Evolutionary conservation across 192 early-diverging fungal genomes (phyloP).

Genomic region (Coemansia sp.): DNA sequence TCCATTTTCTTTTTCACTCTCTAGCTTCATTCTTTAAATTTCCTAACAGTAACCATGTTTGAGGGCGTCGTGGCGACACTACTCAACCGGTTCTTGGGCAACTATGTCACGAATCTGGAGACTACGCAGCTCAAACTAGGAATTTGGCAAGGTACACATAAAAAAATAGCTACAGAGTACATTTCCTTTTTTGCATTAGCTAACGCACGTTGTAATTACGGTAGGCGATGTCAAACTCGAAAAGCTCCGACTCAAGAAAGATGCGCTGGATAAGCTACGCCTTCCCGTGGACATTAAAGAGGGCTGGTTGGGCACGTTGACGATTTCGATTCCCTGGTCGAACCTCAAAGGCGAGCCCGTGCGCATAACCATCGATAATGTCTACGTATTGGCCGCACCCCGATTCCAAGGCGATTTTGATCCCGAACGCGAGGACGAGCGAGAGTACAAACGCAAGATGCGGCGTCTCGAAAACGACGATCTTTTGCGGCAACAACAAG

Average conservation of each 20-base stretch:
- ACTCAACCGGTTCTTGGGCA: constrained; percentile 85
- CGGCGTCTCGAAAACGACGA: constrained; percentile 71
- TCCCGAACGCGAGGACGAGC: constrained; percentile 75
- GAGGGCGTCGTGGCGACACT: constrained; percentile 77
- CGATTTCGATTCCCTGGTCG: constrained; percentile 93
- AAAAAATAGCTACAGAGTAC: neutral
- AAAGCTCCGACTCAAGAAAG: constrained; percentile 83
- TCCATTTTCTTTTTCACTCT: neutral
- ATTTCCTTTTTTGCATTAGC: neutral
- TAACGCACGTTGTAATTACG: neutral
- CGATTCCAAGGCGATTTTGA: constrained; percentile 82
- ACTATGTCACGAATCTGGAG: constrained; percentile 94
- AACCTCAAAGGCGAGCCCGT: constrained; percentile 96
- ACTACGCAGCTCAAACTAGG: constrained; percentile 92
- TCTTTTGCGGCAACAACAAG: constrained; percentile 33
- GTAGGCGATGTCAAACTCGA: constrained; percentile 94
- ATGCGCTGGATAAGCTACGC: constrained; percentile 92
- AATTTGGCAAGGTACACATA: constrained; percentile 88
- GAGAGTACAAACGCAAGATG: constrained; percentile 78
- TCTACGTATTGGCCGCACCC: constrained; percentile 85
- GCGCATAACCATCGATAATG: constrained; percentile 83
- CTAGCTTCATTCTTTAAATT: neutral
- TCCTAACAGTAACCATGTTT: constrained; percentile 59
- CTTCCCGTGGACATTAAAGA: constrained; percentile 92
- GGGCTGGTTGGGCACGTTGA: constrained; percentile 89